These are phyloP conservation scores for Aspergillus affinis DNA, from an alignment of 495 filamentous ascomycete species.

Conservation along the genomic window DNA sequence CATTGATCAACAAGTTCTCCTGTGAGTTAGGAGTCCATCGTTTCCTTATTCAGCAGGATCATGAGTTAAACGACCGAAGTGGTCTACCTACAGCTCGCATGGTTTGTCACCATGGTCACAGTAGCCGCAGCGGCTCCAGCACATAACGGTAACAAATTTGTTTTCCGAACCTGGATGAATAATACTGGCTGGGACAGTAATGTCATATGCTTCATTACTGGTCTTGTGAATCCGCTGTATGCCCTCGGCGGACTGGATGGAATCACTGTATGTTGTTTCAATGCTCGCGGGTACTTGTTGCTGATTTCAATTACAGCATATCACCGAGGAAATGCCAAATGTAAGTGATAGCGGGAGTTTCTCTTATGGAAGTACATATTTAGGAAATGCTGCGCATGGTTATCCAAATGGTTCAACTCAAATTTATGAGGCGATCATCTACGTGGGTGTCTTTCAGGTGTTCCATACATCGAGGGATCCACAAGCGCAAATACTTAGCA, in stretches of 20 bases:
- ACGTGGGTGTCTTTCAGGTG: too few relatives aligned
- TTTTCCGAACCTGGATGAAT: conserved; percentile 66
- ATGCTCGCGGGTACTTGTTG: background rate
- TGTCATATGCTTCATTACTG: conserved; percentile 73
- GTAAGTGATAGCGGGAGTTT: conserved; percentile 37
- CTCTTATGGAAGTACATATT: too few relatives aligned
- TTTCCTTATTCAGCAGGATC: background rate
- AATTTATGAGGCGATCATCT: too few relatives aligned
- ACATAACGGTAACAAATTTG: conserved; percentile 60
- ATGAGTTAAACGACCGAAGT: conserved; percentile 26
- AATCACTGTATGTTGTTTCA: conserved; percentile 32
- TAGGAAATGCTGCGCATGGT: too few relatives aligned
- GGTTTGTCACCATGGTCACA: conserved; percentile 67
- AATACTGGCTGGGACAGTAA: conserved; percentile 63
- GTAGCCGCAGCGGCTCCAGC: conserved; percentile 54
- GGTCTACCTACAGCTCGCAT: conserved; percentile 63
- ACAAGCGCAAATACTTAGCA: too few relatives aligned
- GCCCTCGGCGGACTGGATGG: conserved; percentile 71
- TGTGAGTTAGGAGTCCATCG: conserved; percentile 16
- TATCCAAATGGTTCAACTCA: too few relatives aligned
- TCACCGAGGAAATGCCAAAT: conserved; percentile 75
- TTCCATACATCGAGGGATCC: too few relatives aligned
- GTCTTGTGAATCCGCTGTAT: conserved; percentile 76
- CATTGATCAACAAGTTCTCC: conserved; percentile 38
- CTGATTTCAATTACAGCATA: conserved; percentile 49